Evolutionary conservation across 2,329 filamentous ascomycete species (phyloP).

Genomic region (Shiraia bambusicola): DNA sequence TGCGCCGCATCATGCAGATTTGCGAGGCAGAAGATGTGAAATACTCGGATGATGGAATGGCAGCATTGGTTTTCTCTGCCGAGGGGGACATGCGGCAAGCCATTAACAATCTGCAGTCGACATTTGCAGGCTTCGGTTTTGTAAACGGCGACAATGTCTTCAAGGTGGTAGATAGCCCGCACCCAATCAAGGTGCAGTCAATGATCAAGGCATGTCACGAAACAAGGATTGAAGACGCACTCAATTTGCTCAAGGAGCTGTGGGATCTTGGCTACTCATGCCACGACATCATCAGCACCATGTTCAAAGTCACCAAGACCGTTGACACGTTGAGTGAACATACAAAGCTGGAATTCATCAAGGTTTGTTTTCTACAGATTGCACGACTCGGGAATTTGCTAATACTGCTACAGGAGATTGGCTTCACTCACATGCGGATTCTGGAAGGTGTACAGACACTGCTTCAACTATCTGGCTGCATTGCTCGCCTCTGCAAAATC

Average conservation of each 20-base stretch:
- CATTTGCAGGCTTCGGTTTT: conserved; percentile 89
- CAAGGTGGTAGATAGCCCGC: conserved; percentile 92
- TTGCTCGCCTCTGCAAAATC: conserved; percentile 87
- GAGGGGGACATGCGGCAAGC: conserved; percentile 99
- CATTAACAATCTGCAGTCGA: conserved; percentile 97
- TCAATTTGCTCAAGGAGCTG: conserved; percentile 84
- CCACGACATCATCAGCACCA: conserved; percentile 97
- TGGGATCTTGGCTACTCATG: conserved; percentile 97
- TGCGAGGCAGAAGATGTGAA: conserved; percentile 89
- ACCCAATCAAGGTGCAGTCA: conserved; percentile 96
- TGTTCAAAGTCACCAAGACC: conserved; percentile 98
- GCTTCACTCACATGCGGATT: conserved; percentile 98
- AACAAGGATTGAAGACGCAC: conserved; percentile 81
- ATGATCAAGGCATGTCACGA: conserved; percentile 98
- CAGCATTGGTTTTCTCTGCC: conserved; percentile 93
- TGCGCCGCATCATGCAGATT: conserved; percentile 87
- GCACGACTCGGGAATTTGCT: not conserved
- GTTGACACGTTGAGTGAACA: conserved; percentile 91
- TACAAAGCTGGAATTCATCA: conserved; percentile 94
- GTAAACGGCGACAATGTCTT: conserved; percentile 98
- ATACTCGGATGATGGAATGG: conserved; percentile 89
- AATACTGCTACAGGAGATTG: conserved; percentile 66
- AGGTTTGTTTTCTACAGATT: conserved; percentile 41
- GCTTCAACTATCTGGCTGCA: conserved; percentile 87
- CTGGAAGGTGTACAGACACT: conserved; percentile 96